Evolutionary conservation across 2,329 filamentous ascomycete species (phyloP), one percentile per base, ranked within the genome.

Genomic region (Microdochium paspali): DNA sequence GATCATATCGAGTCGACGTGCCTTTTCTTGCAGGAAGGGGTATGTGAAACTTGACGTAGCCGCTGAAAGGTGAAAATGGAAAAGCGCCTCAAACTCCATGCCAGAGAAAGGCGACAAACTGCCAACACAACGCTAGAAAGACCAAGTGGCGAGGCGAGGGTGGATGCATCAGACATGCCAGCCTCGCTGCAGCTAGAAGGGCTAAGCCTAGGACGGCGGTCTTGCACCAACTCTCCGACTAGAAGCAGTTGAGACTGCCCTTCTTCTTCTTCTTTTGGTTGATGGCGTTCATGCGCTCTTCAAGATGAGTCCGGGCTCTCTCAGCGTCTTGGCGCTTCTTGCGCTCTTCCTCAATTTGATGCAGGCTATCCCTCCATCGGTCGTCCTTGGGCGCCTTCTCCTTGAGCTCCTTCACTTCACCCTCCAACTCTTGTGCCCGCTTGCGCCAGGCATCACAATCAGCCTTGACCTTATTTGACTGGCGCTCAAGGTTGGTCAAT

Each of bases 201-300:
- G 35, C 35, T 20, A 40, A 40, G 35, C 28, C 32, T 50, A 32
- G 48, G 43, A 46, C 35, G 3, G 44, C 28, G 35, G 46, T 40
- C 18, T 44, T 18, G 35, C 51, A 31, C 51, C 48, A 56, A 58
- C 56, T 40, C 53, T 54, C 50, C 48, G 54, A 63, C 68, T 89
- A 96, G 75, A 98, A 98, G 78, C 93, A 98, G 73, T 96, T 97
- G 67, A 98, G 77, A 56, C 86, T 90, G 60, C 85, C 82, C 79
- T 95, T 95, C 76, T 90, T 90, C 80, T 94, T 90, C 78, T 91
- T 95, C 75, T 94, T 93, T 72, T 87, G 81, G 68, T 84, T 90
- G 65, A 93, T 85, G 49, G 87, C 84, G 60, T 91, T 90, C 83
- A 98, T 98, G 48, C 91, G 81, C 71, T 95, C 89, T 69, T 98